These are phyloP conservation scores for Centrapalus pauciflorus DNA, from an alignment of 129 eudicot genomes.

Conservation along the genomic window DNA sequence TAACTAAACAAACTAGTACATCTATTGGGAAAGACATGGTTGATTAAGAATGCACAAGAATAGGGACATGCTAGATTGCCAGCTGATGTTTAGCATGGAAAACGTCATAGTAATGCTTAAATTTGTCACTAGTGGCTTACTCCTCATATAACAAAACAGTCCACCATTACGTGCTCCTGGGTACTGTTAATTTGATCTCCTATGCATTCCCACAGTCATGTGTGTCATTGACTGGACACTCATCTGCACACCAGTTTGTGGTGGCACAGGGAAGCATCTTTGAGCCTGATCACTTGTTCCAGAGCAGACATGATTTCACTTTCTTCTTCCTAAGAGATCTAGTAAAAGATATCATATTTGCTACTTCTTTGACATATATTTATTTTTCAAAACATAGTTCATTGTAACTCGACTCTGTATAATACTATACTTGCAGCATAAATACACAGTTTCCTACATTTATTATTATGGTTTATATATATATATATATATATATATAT, in stretches of 20 bases:
- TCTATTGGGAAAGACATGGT: neutral
- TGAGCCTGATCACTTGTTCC: too few relatives aligned
- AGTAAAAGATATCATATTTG: too few relatives aligned
- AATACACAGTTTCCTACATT: neutral
- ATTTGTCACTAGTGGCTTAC: neutral
- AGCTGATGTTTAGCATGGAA: neutral
- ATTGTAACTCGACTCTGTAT: neutral
- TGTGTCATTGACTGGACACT: too few relatives aligned
- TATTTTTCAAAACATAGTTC: neutral
- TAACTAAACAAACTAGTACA: neutral
- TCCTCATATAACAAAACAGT: neutral
- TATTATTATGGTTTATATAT: neutral
- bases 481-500: neutral
- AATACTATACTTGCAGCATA: neutral
- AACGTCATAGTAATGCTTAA: neutral
- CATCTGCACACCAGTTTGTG: too few relatives aligned
- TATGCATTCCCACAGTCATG: too few relatives aligned
- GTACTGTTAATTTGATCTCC: too few relatives aligned
- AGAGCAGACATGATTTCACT: too few relatives aligned
- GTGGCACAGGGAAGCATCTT: too few relatives aligned
- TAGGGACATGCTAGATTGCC: slow-evolving; percentile 2
- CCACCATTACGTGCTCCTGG: too few relatives aligned
- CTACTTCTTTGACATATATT: slow-evolving; percentile 10
- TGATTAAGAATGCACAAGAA: neutral
- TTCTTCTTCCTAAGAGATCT: too few relatives aligned